phyloP scores from a whole-genome alignment of 805 yeast genomes.

The Yamadazyma philogaea region DNA sequence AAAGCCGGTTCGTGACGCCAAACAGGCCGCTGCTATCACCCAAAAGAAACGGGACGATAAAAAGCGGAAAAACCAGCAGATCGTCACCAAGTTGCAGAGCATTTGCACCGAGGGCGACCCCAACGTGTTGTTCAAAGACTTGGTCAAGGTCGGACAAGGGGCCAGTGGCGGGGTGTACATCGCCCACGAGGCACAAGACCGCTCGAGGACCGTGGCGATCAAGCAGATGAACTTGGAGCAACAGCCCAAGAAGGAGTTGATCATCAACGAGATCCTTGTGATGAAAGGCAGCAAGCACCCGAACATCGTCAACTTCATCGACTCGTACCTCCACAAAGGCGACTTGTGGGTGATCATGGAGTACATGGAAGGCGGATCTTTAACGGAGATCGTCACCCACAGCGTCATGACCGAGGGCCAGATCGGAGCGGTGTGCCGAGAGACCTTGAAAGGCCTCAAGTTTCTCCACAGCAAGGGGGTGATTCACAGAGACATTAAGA shows the following conservation, averaged over 20 bases:
- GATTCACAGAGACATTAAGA: constrained; percentile 93
- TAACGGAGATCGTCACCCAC: constrained; percentile 93
- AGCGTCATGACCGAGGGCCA: constrained; percentile 88
- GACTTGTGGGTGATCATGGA: constrained; percentile 98
- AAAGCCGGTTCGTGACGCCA: constrained; percentile 46
- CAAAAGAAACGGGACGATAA: constrained; percentile 79
- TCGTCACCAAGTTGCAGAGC: constrained; percentile 63
- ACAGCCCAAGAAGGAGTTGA: constrained; percentile 94
- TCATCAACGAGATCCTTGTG: constrained; percentile 91
- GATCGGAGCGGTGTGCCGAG: constrained; percentile 92
- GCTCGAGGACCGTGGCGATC: constrained; percentile 70
- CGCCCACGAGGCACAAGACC: constrained; percentile 59
- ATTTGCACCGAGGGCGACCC: constrained; percentile 91
- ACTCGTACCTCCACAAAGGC: constrained; percentile 72
- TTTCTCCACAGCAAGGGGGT: constrained; percentile 90
- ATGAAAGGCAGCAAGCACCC: constrained; percentile 90
- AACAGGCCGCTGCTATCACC: constrained; percentile 52
- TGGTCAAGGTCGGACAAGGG: constrained; percentile 93
- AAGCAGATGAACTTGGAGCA: constrained; percentile 93
- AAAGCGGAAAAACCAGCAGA: constrained; percentile 66
- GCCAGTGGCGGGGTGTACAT: constrained; percentile 97
- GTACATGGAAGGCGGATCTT: constrained; percentile 97
- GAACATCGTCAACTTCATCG: constrained; percentile 92
- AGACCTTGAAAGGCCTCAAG: constrained; percentile 79
- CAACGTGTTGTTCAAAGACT: constrained; percentile 57